Evolutionary conservation across 1,284 basidiomycete genomes (phyloP).

Genomic region (Tilletia indica): DNA sequence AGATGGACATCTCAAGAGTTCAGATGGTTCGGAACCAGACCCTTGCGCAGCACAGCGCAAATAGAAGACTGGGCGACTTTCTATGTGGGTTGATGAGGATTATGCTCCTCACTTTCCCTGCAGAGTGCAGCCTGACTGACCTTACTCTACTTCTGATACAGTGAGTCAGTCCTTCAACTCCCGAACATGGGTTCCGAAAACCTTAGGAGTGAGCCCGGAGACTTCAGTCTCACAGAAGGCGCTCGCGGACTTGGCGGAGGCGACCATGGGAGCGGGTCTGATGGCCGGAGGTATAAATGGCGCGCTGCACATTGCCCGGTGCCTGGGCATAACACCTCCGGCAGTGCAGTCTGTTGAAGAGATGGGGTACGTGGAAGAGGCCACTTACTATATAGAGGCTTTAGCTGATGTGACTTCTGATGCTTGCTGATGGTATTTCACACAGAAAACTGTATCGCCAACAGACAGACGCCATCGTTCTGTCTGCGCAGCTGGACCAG

Average conservation of each 20-base stretch:
- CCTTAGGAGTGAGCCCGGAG: neutral
- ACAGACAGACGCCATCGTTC: neutral
- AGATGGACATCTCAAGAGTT: conserved; percentile 32
- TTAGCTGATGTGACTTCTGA: neutral
- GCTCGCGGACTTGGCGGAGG: conserved; percentile 35
- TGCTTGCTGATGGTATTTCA: neutral
- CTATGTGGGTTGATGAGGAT: neutral
- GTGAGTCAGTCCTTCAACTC: neutral
- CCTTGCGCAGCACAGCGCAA: conserved; percentile 26
- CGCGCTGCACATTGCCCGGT: conserved; percentile 22
- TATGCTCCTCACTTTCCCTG: neutral
- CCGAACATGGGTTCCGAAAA: neutral
- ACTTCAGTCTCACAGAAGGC: conserved; percentile 29
- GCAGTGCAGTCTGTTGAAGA: conserved; percentile 17
- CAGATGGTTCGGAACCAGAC: conserved; percentile 33
- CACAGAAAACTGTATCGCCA: neutral
- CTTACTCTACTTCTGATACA: conserved; percentile 19
- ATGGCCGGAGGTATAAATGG: neutral
- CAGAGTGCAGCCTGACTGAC: neutral
- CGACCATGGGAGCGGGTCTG: conserved; percentile 32
- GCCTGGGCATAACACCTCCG: conserved; percentile 24
- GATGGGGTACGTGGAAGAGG: conserved; percentile 16
- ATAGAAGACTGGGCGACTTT: conserved; percentile 24
- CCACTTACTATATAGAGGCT: too few species aligned
- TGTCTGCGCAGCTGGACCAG: conserved; percentile 22